Base-by-base conservation (phyloP, 306 rosid genomes). In the Alnus glutinosa region DNA sequence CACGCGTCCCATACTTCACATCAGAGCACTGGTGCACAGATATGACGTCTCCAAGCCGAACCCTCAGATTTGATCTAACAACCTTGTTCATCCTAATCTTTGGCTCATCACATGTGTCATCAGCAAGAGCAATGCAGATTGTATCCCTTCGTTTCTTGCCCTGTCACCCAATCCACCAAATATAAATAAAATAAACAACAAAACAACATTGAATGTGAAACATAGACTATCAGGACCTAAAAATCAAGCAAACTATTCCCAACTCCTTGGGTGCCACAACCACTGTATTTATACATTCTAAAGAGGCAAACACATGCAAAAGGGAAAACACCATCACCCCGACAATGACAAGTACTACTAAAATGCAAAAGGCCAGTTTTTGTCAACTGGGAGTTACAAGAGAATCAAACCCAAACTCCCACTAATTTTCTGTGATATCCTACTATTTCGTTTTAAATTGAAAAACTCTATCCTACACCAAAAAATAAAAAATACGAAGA, bases 81-180 rank as follows among this genome's bases (percentile, higher is more conserved):
- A 88, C 86, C 73, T 86, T 83, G 80, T 88, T 88, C 88, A 88
- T 86, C 73, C 86, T 81, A 44, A 88, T 86, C 81, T 52, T 88
- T 4, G 83, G 78, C 76, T 77, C 89, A 59, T 88, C 91, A 79
- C 89, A 88, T 3, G 73, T 69, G 11, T 88, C 91, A 61, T 86
- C 91, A 8, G 86, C 89, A 73, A 86, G 64, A 51, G 88, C 89
- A n/a, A 88, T 83, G 76, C 91, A 88, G 66, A 88, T 59, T 13
- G 89, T 88, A 84, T 88, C 89, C 79, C 39, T 88, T 19, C 87
- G 49, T 81, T 88, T 88, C 87, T 85, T 88, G 4, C 91, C 91
- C 91, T 86, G 73, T 36, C 83, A 85, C 49, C 46, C 23, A 58
- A 55, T 42, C 34, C 73, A 71, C 42, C 73, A 77, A 68, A 55